Percentiles rank a stretch among this genome's conserved stretches.
Evolutionary conservation across 2,329 filamentous ascomycete species (phyloP).

Genomic region (Fusarium piperis): DNA sequence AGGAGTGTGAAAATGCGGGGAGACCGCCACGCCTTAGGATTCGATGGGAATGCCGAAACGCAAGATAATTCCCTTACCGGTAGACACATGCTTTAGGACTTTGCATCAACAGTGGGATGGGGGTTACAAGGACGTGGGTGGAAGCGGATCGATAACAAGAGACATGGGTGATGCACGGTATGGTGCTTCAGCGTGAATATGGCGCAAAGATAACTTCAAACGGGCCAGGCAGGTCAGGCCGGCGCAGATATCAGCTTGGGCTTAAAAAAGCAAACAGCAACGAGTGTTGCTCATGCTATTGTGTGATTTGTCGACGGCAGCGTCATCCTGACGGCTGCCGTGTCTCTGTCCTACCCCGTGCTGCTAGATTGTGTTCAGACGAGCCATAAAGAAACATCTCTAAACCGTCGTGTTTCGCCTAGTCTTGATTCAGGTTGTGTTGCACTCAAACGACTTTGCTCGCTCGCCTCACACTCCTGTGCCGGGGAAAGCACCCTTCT

Average conservation of each 20-base stretch:
- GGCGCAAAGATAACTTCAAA: slow-evolving; percentile 22
- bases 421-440: slow-evolving; percentile 12
- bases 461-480: slow-evolving; percentile 69
- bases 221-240: slow-evolving; percentile 4
- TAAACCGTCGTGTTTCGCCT: slow-evolving; percentile 16
- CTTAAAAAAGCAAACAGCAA: slow-evolving; percentile 25
- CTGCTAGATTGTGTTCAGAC: slow-evolving; percentile 8
- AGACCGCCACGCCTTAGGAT: slow-evolving; percentile 3
- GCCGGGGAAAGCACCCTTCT: slow-evolving; percentile 91
- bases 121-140: slow-evolving; percentile 18
- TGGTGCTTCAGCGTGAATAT: slow-evolving; percentile 39
- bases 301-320: slow-evolving; percentile 36
- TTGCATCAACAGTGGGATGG: slow-evolving; percentile 9
- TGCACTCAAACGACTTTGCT: slow-evolving; percentile 9
- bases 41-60: slow-evolving; percentile 4
- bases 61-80: background rate
- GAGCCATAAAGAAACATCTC: slow-evolving; percentile 9
- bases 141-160: slow-evolving; percentile 17
- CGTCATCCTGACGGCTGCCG: slow-evolving; percentile 26
- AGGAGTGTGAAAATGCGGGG: slow-evolving; percentile 28
- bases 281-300: slow-evolving; percentile 9
- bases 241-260: slow-evolving; percentile 3
- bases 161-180: slow-evolving; percentile 39
- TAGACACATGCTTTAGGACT: background rate
- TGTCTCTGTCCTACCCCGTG: slow-evolving; percentile 12